These are phyloP conservation scores for Pestalotiopsis sp. DNA, from an alignment of 2,329 filamentous ascomycete genomes.

Conservation along the genomic window DNA sequence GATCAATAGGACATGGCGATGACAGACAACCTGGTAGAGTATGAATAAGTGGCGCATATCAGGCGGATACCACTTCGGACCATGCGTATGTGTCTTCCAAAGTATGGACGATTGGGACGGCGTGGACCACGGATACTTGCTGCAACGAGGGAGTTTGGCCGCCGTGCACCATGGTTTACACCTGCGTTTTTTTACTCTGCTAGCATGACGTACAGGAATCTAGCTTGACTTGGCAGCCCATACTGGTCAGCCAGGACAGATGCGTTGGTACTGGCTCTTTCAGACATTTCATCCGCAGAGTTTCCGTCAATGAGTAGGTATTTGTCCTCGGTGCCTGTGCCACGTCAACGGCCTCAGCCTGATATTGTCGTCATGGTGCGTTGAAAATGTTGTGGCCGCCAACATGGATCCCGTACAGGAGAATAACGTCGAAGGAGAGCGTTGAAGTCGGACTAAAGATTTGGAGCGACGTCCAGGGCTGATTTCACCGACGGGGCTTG, in stretches of 20 bases:
- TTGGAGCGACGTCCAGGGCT: not conserved
- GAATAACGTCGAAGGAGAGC: not conserved
- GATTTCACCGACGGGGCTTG: constrained; percentile 1
- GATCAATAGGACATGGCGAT: too few relatives aligned
- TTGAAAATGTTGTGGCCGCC: not conserved
- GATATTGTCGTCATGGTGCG: not conserved
- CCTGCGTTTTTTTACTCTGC: not conserved
- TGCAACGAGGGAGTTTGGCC: not conserved
- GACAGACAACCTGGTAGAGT: too few relatives aligned
- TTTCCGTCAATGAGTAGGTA: not conserved
- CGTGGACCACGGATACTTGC: not conserved
- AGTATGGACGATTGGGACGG: not conserved
- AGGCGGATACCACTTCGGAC: too few relatives aligned
- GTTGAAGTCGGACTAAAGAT: constrained; percentile 5
- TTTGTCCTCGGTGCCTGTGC: not conserved
- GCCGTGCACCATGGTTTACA: not conserved
- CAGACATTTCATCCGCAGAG: not conserved
- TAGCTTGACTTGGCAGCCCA: not conserved
- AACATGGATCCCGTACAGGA: not conserved
- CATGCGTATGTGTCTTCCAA: too few relatives aligned
- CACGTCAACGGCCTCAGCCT: not conserved
- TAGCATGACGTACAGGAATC: not conserved
- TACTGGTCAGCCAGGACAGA: not conserved
- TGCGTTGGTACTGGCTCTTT: not conserved
- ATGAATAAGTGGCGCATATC: too few relatives aligned